Conservation (phyloP, 2,329 filamentous ascomycete species). For the Cladosporium sp. region DNA sequence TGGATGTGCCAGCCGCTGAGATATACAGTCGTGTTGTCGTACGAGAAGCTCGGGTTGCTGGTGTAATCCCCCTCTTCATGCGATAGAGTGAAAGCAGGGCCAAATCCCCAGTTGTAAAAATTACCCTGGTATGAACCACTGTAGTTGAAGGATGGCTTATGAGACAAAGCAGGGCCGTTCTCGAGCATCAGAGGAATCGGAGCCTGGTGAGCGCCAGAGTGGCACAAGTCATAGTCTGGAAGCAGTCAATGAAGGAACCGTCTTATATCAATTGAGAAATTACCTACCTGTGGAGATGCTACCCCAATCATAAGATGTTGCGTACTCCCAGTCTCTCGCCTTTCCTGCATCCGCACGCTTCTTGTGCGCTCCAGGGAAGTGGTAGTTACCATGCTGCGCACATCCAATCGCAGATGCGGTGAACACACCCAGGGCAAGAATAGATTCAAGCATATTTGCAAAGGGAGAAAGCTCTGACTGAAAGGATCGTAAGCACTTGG, state of each 20-base stretch:
- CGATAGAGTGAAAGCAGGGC: conserved; percentile 41
- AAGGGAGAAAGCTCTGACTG: neutral
- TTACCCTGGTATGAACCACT: conserved; percentile 33
- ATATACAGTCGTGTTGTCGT: conserved; percentile 46
- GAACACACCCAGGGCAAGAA: neutral
- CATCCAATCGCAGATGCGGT: conserved; percentile 2
- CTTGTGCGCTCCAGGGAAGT: conserved; percentile 2
- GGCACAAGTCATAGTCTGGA: conserved; percentile 42
- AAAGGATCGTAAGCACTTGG: neutral
- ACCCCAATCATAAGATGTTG: conserved; percentile 20
- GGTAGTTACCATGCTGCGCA: conserved; percentile 8
- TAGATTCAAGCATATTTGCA: conserved; percentile 3
- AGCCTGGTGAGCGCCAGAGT: conserved; percentile 49
- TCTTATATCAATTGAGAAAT: conserved; percentile 9
- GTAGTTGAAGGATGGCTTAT: conserved; percentile 43
- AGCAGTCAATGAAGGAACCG: neutral
- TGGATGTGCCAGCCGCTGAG: conserved; percentile 51
- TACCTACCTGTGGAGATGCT: conserved; percentile 15
- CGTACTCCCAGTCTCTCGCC: conserved; percentile 18
- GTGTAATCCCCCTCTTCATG: conserved; percentile 35
- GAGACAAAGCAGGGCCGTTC: conserved; percentile 38
- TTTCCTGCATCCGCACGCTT: neutral
- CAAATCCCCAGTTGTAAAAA: conserved; percentile 49
- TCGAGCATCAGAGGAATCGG: conserved; percentile 43
- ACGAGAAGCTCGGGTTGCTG: conserved; percentile 39